These are phyloP conservation scores for Yarrowia sp. DNA, from an alignment of 805 yeast genomes.

Conservation along the genomic window DNA sequence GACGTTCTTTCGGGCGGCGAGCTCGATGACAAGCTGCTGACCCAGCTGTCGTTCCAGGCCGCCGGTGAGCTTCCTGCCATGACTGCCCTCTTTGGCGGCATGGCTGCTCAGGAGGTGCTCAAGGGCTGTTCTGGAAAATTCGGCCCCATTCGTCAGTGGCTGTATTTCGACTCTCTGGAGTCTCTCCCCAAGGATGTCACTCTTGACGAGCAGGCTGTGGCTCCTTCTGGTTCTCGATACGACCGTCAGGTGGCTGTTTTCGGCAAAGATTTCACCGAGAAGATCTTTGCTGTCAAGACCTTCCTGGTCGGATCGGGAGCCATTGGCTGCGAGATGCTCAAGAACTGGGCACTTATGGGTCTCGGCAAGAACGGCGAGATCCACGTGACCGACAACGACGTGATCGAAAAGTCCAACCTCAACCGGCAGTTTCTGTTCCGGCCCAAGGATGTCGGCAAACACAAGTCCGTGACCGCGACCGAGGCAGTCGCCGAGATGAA, in stretches of 20 bases:
- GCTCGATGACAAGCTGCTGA: slow-evolving; percentile 69
- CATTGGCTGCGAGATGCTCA: slow-evolving; percentile 98
- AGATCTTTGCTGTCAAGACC: slow-evolving; percentile 75
- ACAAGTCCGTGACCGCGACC: slow-evolving; percentile 91
- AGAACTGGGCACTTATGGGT: slow-evolving; percentile 98
- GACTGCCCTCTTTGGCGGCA: slow-evolving; percentile 89
- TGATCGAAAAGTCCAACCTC: slow-evolving; percentile 93
- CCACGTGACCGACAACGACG: slow-evolving; percentile 87
- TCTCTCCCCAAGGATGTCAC: slow-evolving; percentile 70
- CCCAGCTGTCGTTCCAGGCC: slow-evolving; percentile 81
- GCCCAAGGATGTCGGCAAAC: slow-evolving; percentile 90
- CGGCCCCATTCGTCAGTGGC: slow-evolving; percentile 88
- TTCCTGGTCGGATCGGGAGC: slow-evolving; percentile 98
- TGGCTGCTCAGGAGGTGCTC: slow-evolving; percentile 94
- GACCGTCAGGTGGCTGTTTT: slow-evolving; percentile 96
- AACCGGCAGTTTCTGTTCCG: slow-evolving; percentile 96
- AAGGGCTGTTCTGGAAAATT: slow-evolving; percentile 96
- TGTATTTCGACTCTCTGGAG: slow-evolving; percentile 94
- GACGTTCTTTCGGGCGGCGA: slow-evolving; percentile 63
- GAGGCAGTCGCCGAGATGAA: slow-evolving; percentile 84
- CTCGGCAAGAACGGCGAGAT: slow-evolving; percentile 88
- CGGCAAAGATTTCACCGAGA: slow-evolving; percentile 78
- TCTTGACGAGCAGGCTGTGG: slow-evolving; percentile 69
- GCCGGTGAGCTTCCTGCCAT: slow-evolving; percentile 91
- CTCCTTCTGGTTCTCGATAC: slow-evolving; percentile 81